Conservation (phyloP, 2,329 filamentous ascomycete genomes). For the Daldinia sp. region DNA sequence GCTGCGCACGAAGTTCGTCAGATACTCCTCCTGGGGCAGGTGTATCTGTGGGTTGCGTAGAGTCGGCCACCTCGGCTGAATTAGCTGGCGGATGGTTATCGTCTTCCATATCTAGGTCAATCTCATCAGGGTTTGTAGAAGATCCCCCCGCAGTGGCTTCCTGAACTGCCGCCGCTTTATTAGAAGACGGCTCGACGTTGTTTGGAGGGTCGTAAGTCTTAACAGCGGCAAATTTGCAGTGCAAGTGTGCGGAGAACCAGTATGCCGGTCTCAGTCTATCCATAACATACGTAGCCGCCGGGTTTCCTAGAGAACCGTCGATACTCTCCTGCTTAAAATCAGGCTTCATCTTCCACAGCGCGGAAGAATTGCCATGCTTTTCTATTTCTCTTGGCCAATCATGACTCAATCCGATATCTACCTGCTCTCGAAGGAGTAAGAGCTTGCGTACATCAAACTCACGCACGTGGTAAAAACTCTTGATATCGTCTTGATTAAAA, state of each 20-base stretch:
- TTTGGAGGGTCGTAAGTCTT: conserved; percentile 58
- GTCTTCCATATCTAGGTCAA: conserved; percentile 33
- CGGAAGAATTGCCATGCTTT: conserved; percentile 73
- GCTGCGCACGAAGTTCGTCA: conserved; percentile 72
- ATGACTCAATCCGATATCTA: conserved; percentile 91
- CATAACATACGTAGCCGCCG: conserved; percentile 81
- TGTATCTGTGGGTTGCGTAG: conserved; percentile 23
- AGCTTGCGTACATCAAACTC: conserved; percentile 93
- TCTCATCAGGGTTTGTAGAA: conserved; percentile 36
- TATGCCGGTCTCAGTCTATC: conserved; percentile 81
- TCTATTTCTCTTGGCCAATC: conserved; percentile 93
- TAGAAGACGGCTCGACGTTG: conserved; percentile 37
- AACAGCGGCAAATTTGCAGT: conserved; percentile 83
- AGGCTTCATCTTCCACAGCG: conserved; percentile 76
- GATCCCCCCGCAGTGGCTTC: conserved; percentile 52
- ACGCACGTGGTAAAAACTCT: conserved; percentile 86
- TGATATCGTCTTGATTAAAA: conserved; percentile 78
- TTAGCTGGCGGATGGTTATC: conserved; percentile 1
- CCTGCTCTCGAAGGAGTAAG: conserved; percentile 81
- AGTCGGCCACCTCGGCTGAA: background rate
- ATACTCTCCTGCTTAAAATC: conserved; percentile 79
- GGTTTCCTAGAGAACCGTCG: conserved; percentile 78
- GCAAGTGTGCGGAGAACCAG: conserved; percentile 95
- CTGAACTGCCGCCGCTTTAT: conserved; percentile 8
- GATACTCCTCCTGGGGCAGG: conserved; percentile 53